These are phyloP conservation scores for Entelexis sorbosivorans DNA, from an alignment of 1,139 yeast genomes.

Conservation along the genomic window DNA sequence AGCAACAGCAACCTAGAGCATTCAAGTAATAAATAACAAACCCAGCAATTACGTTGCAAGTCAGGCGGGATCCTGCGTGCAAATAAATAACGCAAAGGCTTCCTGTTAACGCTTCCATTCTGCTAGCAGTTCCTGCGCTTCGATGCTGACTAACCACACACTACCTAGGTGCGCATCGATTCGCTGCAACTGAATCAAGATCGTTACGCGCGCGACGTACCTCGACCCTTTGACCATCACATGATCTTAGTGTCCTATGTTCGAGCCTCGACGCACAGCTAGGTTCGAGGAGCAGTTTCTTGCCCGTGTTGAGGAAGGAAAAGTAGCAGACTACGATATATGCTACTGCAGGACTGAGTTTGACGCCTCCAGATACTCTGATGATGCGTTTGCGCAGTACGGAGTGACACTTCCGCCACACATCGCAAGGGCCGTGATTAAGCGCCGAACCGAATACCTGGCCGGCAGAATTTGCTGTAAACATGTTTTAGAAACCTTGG, in stretches of 20 bases:
- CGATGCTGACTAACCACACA: too few species aligned
- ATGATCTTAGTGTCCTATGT: background rate
- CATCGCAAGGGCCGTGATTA: constrained; percentile 1
- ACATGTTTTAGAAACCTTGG: background rate
- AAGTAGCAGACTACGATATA: background rate
- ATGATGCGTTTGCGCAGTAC: background rate
- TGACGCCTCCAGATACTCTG: background rate
- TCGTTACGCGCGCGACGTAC: too few species aligned
- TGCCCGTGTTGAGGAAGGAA: background rate
- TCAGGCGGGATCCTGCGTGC: too few species aligned
- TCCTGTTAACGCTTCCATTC: too few species aligned
- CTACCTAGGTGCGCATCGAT: too few species aligned
- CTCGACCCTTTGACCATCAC: too few species aligned
- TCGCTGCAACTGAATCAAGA: too few species aligned
- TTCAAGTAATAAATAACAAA: too few species aligned
- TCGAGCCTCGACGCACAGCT: background rate
- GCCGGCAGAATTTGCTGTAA: constrained; percentile 16
- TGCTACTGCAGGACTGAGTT: constrained; percentile 3
- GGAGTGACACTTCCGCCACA: constrained; percentile 8
- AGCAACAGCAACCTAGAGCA: too few species aligned
- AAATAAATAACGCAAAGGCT: too few species aligned
- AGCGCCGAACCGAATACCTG: constrained; percentile 14
- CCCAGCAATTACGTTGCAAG: too few species aligned
- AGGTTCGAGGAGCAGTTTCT: background rate
- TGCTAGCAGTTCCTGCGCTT: too few species aligned